These are phyloP conservation scores for Backusella macrospora DNA, from an alignment of 192 early-diverging fungal genomes.

Conservation along the genomic window DNA sequence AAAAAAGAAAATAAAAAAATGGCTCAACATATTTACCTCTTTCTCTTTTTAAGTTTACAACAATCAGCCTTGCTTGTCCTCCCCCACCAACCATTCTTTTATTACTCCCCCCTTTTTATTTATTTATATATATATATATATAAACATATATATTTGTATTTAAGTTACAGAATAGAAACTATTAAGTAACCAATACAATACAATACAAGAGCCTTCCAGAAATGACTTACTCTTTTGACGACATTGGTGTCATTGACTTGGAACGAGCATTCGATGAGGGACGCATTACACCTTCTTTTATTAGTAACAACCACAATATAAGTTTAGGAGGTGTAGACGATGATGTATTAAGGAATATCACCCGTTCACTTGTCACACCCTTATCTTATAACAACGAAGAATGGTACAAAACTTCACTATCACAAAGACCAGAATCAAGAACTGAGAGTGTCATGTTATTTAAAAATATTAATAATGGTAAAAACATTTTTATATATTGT, in stretches of 20 bases:
- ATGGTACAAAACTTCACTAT: not conserved
- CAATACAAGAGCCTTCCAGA: not conserved
- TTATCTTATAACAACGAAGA: too few relatives aligned
- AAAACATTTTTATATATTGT: not conserved
- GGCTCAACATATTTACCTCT: too few relatives aligned
- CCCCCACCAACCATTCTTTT: too few relatives aligned
- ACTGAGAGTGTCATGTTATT: not conserved
- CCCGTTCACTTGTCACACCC: slow-evolving; percentile 1
- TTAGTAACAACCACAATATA: not conserved
- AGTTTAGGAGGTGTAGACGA: not conserved
- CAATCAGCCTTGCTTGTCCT: too few relatives aligned
- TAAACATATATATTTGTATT: too few relatives aligned
- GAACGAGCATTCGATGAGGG: slow-evolving; percentile 3
- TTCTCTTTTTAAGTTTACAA: too few relatives aligned
- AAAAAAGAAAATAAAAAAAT: too few relatives aligned
- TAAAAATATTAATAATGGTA: not conserved
- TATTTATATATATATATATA: too few relatives aligned
- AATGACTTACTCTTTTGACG: slow-evolving; percentile 14
- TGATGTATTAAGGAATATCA: not conserved
- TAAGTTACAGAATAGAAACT: too few relatives aligned
- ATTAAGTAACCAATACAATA: too few relatives aligned
- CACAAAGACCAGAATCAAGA: not conserved
- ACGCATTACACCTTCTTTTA: not conserved
- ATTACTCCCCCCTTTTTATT: too few relatives aligned
- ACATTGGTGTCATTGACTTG: slow-evolving; percentile 14